These are phyloP conservation scores for Alternaria angustiovoidea DNA, from an alignment of 2,329 filamentous ascomycete genomes.

Conservation along the genomic window DNA sequence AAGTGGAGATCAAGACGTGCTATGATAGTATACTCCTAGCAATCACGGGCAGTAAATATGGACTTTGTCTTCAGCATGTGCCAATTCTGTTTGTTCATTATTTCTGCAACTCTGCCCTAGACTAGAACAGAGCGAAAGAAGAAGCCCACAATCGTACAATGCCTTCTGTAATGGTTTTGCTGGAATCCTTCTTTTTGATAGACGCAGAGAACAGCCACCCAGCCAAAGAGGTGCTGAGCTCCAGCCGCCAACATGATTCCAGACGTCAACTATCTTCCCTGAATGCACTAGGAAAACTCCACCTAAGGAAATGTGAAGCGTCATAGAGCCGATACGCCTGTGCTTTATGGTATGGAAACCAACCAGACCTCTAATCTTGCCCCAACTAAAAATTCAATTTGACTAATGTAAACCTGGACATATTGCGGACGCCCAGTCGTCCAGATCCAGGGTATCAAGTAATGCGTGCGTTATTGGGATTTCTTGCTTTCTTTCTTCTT, in stretches of 20 bases:
- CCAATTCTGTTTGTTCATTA: not conserved
- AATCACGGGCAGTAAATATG: not conserved
- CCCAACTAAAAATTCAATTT: not conserved
- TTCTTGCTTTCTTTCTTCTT: not conserved
- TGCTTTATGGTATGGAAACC: not conserved
- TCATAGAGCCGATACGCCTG: not conserved
- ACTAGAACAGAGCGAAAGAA: not conserved
- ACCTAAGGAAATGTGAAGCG: not conserved
- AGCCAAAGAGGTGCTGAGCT: not conserved
- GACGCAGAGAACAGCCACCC: not conserved
- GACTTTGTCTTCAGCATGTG: not conserved
- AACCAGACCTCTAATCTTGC: conserved; percentile 1
- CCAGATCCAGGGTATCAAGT: not conserved
- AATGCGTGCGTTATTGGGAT: not conserved
- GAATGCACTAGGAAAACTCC: not conserved
- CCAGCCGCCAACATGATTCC: not conserved
- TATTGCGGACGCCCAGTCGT: not conserved
- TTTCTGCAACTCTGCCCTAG: not conserved
- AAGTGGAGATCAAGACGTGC: conserved; percentile 1
- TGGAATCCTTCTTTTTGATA: not conserved
- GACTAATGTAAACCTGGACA: not conserved
- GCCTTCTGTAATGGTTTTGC: not conserved
- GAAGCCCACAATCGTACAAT: conserved; percentile 4
- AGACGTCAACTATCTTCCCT: not conserved
- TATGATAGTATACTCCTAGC: not conserved